A percentile compares a stretch with the other conserved stretches of the same genome.
These are phyloP conservation scores for Tolypocladium nubicola DNA, from an alignment of 2,329 filamentous ascomycete species.

Conservation along the genomic window DNA sequence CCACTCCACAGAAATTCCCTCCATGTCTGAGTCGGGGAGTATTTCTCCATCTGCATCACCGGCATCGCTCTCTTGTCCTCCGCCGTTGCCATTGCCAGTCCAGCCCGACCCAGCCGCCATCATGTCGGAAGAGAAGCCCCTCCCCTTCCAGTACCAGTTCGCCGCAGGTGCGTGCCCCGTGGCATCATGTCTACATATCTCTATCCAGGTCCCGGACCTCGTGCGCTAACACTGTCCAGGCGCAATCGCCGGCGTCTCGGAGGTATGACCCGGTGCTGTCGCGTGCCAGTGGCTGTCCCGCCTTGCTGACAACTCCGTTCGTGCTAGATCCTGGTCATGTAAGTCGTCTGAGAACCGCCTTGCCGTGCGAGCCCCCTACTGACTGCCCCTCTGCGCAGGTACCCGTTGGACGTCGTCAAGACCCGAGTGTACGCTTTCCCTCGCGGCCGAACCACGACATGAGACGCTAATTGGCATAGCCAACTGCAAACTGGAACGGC, in stretches of 20 bases:
- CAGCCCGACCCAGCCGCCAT: slow-evolving; percentile 18
- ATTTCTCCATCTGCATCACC: neutral
- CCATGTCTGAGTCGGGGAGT: neutral
- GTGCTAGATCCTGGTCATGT: slow-evolving; percentile 77
- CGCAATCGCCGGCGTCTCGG: slow-evolving; percentile 94
- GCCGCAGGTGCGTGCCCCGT: slow-evolving; percentile 57
- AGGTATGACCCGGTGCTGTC: slow-evolving; percentile 43
- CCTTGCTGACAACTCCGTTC: neutral
- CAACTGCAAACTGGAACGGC: slow-evolving; percentile 74
- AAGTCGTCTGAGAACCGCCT: slow-evolving; percentile 17
- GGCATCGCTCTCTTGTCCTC: neutral
- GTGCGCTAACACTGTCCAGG: slow-evolving; percentile 31
- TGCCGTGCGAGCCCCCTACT: slow-evolving; percentile 4
- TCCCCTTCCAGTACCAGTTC: slow-evolving; percentile 93
- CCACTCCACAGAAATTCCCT: neutral
- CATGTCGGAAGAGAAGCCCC: slow-evolving; percentile 61
- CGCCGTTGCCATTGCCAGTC: slow-evolving; percentile 8
- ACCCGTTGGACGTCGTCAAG: slow-evolving; percentile 97
- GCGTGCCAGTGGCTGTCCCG: neutral
- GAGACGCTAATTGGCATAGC: slow-evolving; percentile 34
- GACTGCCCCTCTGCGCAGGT: slow-evolving; percentile 47
- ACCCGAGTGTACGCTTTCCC: slow-evolving; percentile 70
- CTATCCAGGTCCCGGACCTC: neutral
- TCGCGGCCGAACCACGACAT: neutral
- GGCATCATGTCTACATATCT: neutral